phyloP scores from a whole-genome alignment of 2,329 filamentous ascomycete species.

The Aspergillus luchuensis region DNA sequence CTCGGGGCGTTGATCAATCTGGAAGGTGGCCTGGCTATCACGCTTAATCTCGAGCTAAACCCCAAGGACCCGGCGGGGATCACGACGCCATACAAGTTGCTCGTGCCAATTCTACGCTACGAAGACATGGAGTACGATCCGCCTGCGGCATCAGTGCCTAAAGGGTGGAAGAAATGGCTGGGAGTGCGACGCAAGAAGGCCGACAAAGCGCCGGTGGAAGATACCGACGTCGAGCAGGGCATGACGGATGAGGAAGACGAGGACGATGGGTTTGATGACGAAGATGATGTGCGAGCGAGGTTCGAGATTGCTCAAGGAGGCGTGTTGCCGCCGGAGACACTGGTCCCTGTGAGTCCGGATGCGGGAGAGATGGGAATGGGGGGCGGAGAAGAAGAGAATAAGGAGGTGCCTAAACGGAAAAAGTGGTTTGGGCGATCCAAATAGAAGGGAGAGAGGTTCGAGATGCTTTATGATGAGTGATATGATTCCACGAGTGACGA shows the following conservation, averaged over 20 bases:
- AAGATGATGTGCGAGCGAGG: conserved; percentile 4
- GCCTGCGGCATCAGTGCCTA: conserved; percentile 36
- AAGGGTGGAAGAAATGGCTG: conserved; percentile 45
- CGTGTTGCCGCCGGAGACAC: conserved; percentile 11
- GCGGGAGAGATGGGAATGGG: conserved; percentile 18
- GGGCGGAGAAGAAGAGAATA: conserved; percentile 7
- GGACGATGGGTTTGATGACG: conserved; percentile 13
- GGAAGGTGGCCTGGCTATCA: conserved; percentile 81
- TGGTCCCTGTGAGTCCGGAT: conserved; percentile 13
- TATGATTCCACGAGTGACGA: background rate
- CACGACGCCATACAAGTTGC: conserved; percentile 81
- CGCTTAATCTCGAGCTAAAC: conserved; percentile 85
- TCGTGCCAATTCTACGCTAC: conserved; percentile 74
- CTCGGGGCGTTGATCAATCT: conserved; percentile 68
- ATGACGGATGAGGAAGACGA: conserved; percentile 24
- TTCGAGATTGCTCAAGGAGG: background rate
- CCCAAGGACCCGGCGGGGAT: conserved; percentile 82
- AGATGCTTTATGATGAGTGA: background rate
- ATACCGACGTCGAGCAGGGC: conserved; percentile 23
- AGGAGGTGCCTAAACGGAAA: conserved; percentile 24
- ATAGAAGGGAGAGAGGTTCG: conserved; percentile 18
- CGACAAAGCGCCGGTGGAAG: conserved; percentile 19
- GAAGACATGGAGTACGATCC: conserved; percentile 46
- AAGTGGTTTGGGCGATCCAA: conserved; percentile 36
- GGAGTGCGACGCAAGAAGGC: conserved; percentile 33